Evolutionary conservation across 306 rosid genomes (phyloP).

Genomic region (Chamaecrista fasciculata): DNA sequence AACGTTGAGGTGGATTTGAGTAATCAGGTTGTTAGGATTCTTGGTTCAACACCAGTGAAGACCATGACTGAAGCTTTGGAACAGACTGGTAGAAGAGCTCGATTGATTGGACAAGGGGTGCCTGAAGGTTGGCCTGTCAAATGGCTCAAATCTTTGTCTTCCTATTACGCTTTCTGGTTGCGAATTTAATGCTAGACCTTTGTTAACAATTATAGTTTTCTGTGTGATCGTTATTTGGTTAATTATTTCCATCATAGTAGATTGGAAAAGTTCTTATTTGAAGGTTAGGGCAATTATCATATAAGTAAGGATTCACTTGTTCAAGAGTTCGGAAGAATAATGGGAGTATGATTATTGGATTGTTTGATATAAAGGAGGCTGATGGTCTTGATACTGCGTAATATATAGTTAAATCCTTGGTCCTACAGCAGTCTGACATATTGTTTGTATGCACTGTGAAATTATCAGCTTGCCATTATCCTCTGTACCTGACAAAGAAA

Average conservation of each 20-base stretch:
- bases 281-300: background rate
- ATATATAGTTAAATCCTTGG: background rate
- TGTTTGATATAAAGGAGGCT: background rate
- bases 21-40: slow-evolving; percentile 85
- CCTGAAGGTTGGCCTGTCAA: slow-evolving; percentile 62
- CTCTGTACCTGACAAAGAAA: background rate
- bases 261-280: background rate
- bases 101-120: slow-evolving; percentile 89
- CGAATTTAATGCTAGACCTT: background rate
- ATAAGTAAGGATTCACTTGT: slow-evolving; percentile 8
- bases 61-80: slow-evolving; percentile 87
- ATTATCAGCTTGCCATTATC: slow-evolving; percentile 14
- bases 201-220: background rate
- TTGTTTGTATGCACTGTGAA: background rate
- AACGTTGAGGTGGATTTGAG: slow-evolving; percentile 74
- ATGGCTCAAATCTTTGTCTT: slow-evolving; percentile 25
- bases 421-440: background rate
- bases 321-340: background rate
- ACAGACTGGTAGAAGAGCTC: slow-evolving; percentile 77
- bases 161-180: background rate
- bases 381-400: slow-evolving; percentile 5
- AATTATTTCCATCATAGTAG: background rate
- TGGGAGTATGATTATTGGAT: background rate
- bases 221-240: background rate
- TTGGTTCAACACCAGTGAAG: slow-evolving; percentile 79